phyloP scores from a whole-genome alignment of 2,329 filamentous ascomycete species.

The Colletotrichum noveboracense region DNA sequence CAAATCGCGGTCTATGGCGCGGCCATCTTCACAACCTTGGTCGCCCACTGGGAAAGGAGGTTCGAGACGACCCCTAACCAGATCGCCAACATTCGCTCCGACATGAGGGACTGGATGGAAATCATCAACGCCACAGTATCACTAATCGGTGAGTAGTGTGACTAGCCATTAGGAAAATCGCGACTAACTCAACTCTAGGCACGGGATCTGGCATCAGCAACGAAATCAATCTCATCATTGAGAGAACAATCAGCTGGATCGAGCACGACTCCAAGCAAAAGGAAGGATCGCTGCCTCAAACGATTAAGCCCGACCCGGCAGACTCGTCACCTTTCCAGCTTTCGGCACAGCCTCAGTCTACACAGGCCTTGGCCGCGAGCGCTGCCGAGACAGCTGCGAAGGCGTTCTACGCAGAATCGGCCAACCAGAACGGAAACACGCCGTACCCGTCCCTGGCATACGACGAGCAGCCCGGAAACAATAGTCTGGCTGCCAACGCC shows the following conservation, averaged over 20 bases:
- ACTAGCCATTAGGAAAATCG: background rate
- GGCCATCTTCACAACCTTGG: conserved; percentile 75
- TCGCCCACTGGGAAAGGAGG: conserved; percentile 71
- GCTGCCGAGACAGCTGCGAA: conserved; percentile 28
- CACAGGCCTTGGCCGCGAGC: background rate
- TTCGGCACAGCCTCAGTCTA: background rate
- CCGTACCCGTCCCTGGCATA: conserved; percentile 37
- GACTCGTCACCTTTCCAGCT: conserved; percentile 1
- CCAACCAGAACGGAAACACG: conserved; percentile 28
- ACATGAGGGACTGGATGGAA: conserved; percentile 74
- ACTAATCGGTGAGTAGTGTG: conserved; percentile 62
- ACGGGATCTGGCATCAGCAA: conserved; percentile 47
- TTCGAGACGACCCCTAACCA: conserved; percentile 63
- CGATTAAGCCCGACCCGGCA: conserved; percentile 7
- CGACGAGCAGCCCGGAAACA: conserved; percentile 27
- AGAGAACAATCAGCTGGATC: conserved; percentile 58
- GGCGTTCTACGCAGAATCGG: conserved; percentile 31
- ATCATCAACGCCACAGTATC: conserved; percentile 71
- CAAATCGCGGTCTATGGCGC: conserved; percentile 74
- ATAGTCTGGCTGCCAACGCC: conserved; percentile 21
- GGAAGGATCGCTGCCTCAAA: background rate
- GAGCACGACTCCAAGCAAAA: conserved; percentile 46
- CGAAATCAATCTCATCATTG: conserved; percentile 53
- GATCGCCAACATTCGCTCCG: conserved; percentile 62
- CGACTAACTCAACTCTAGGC: conserved; percentile 36